Evolutionary conservation across 2,329 filamentous ascomycete species (phyloP).

Genomic region (Gaeumannomyces tritici): DNA sequence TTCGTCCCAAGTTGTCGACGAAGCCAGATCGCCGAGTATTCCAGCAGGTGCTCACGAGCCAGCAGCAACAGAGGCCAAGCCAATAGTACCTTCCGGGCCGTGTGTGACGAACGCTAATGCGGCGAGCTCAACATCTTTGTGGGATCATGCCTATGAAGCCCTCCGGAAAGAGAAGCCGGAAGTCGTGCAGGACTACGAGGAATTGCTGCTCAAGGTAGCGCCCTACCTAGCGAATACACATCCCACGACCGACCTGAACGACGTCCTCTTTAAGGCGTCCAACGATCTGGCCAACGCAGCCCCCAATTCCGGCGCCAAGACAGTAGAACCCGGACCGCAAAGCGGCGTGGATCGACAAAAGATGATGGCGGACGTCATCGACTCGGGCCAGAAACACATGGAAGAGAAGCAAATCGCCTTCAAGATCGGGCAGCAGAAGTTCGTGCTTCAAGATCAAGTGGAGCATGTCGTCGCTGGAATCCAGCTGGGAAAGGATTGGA

Average conservation of each 20-base stretch:
- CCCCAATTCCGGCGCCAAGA: background rate
- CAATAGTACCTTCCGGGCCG: background rate
- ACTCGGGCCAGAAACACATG: conserved; percentile 4
- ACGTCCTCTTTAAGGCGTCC: background rate
- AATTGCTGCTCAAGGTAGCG: conserved; percentile 2
- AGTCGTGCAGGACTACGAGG: background rate
- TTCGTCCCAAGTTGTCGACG: background rate
- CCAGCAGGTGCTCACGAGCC: no score
- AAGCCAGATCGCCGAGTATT: background rate
- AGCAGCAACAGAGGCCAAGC: no score
- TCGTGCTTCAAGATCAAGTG: conserved; percentile 4
- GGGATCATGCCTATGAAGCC: conserved; percentile 6
- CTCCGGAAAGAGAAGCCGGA: conserved; percentile 3
- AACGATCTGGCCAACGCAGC: background rate
- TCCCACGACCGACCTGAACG: background rate
- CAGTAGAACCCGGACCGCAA: background rate
- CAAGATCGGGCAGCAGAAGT: background rate
- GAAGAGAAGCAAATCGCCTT: conserved; percentile 2
- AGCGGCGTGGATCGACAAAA: background rate
- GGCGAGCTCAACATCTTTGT: background rate
- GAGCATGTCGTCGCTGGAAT: background rate
- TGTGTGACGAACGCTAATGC: background rate
- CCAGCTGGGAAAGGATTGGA: conserved; percentile 1
- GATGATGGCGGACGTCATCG: background rate
- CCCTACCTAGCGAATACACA: background rate